Evolutionary conservation across 257 asterid species (phyloP), one percentile per base, ranked within the genome.

Genomic region (Linderniella brevidens): DNA sequence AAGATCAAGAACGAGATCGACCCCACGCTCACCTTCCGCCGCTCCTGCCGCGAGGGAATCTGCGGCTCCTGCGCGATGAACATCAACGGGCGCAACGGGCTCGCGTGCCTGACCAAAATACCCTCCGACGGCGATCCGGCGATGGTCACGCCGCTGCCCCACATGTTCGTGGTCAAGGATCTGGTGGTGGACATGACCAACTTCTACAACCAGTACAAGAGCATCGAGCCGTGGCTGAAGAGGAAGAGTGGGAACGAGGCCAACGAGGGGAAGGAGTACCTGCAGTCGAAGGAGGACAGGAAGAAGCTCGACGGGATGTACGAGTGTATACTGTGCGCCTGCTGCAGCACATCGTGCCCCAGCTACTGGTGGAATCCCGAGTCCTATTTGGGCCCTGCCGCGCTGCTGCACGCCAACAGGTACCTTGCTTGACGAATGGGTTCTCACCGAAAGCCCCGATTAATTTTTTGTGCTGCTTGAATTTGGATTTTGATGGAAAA

Each of bases 361-460:
- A 87, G 97, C 64, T 87, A 87, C 60, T 83, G 97, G 97, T 87
- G 97, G 97, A 87, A 87, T 56, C 97, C 97, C 11, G 97, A 87
- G 68, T 62, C 90, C 19, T 87, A 87, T 69, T 75, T 87, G 64
- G 97, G 97, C 17, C 97, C 97, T 0, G 95, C 95, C 13, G 88
- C 95, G 20, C 93, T 87, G 53, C 80, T 87, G 54, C 97, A 87
- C 16, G 95, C 97, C 46, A 80, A 87, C 44, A 57, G 97, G 97
- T 87, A n/a, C n/a, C n/a, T n/a, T n/a, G n/a, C n/a, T n/a, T n/a
- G n/a, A n/a, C n/a, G n/a, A n/a, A n/a, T n/a, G n/a, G n/a, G n/a
- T n/a, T n/a, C n/a, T n/a, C n/a, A n/a, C n/a, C n/a, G n/a, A n/a
- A n/a, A n/a, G n/a, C n/a, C n/a, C n/a, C n/a, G n/a, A n/a, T n/a